phyloP scores from a whole-genome alignment of 176 grass and related monocot species.

The Panicum miliaceum region DNA sequence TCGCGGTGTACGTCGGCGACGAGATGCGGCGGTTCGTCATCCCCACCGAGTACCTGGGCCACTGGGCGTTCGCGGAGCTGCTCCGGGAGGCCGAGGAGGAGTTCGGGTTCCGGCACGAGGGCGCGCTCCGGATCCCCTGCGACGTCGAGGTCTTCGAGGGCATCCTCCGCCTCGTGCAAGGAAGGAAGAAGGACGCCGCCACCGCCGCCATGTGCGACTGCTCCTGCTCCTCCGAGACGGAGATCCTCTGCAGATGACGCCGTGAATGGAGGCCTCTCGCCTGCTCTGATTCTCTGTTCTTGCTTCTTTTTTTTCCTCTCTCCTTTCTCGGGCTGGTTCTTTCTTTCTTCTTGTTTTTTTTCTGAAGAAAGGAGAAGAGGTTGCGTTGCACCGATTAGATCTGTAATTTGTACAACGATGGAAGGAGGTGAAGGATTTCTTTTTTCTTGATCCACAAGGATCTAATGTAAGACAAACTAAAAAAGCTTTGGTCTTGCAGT shows the following conservation, averaged over 20 bases:
- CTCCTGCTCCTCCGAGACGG: slow-evolving; percentile 64
- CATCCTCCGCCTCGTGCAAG: slow-evolving; percentile 59
- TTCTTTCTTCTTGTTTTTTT: slow-evolving; percentile 60
- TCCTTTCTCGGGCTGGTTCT: slow-evolving; percentile 52
- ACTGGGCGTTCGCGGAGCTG: slow-evolving; percentile 71
- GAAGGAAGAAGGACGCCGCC: slow-evolving; percentile 55
- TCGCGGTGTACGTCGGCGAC: slow-evolving; percentile 84
- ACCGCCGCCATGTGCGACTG: slow-evolving; percentile 45
- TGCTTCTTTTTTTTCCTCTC: slow-evolving; percentile 35
- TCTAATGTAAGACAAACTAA: slow-evolving; percentile 33
- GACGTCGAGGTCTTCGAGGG: slow-evolving; percentile 68
- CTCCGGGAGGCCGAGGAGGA: slow-evolving; percentile 92
- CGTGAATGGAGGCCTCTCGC: not conserved
- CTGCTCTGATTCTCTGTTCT: not conserved
- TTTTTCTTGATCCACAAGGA: not conserved
- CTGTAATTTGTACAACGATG: slow-evolving; percentile 49
- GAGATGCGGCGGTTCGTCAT: slow-evolving; percentile 95
- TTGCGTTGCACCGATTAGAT: slow-evolving; percentile 30
- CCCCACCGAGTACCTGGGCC: slow-evolving; percentile 81
- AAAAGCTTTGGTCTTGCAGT: slow-evolving; percentile 18
- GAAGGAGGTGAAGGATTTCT: slow-evolving; percentile 43
- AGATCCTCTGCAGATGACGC: slow-evolving; percentile 71
- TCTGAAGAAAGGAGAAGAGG: slow-evolving; percentile 60
- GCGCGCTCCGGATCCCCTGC: slow-evolving; percentile 86
- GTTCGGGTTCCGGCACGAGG: slow-evolving; percentile 87